A percentile compares a stretch with the other conserved stretches of the same genome.
These are phyloP conservation scores for Daldinia decipiens DNA, from an alignment of 495 filamentous ascomycete species.

Conservation along the genomic window DNA sequence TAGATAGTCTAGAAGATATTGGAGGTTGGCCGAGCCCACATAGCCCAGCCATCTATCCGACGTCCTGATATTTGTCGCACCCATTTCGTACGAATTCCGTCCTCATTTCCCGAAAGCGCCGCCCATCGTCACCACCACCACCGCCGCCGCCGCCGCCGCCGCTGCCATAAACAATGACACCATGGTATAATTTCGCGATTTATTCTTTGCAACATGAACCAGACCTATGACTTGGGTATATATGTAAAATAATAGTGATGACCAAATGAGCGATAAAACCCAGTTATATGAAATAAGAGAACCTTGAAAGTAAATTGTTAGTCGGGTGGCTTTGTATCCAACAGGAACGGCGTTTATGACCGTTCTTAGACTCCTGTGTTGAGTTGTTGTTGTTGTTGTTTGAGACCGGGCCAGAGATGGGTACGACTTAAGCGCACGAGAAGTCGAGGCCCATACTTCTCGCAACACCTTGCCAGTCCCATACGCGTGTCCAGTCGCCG, in stretches of 20 bases:
- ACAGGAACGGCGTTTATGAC: not conserved
- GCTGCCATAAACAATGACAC: constrained; percentile 23
- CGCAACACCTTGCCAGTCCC: constrained; percentile 93
- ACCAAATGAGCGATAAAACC: constrained; percentile 32
- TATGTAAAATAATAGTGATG: constrained; percentile 35
- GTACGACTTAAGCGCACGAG: constrained; percentile 58
- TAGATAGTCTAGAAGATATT: constrained; percentile 20
- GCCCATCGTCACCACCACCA: constrained; percentile 17
- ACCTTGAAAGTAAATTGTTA: constrained; percentile 1
- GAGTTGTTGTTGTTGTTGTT: not conserved
- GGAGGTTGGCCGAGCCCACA: not conserved
- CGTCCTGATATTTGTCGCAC: constrained; percentile 16
- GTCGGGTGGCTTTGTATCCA: not conserved
- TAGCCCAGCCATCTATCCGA: constrained; percentile 16
- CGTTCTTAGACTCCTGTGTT: not conserved
- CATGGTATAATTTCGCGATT: constrained; percentile 39
- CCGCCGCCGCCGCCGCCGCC: constrained; percentile 10
- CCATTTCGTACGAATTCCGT: constrained; percentile 13
- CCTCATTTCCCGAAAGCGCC: constrained; percentile 26
- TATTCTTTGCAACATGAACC: constrained; percentile 44
- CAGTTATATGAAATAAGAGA: constrained; percentile 25
- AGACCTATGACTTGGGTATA: constrained; percentile 43
- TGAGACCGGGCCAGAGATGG: constrained; percentile 6
- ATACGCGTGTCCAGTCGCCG: constrained; percentile 74
- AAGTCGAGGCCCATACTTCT: constrained; percentile 82